Evolutionary conservation across 2,329 filamentous ascomycete species (phyloP).

Genomic region (Amesomyces nigricolor): DNA sequence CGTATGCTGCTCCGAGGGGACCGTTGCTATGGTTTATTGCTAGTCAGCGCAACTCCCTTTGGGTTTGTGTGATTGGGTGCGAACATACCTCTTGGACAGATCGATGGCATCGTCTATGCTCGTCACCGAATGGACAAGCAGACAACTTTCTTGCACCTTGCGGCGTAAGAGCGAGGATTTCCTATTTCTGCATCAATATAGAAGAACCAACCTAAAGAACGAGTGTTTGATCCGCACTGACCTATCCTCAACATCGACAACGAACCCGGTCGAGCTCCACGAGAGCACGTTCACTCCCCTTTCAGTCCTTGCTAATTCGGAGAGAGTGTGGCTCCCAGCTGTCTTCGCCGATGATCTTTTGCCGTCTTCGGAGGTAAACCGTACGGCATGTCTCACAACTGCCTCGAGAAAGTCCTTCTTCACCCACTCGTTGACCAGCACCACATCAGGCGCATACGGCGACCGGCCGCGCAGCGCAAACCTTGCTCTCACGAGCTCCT

Average conservation of each 20-base stretch:
- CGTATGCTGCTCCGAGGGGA: neutral
- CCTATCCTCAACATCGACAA: conserved; percentile 8
- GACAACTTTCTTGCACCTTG: conserved; percentile 4
- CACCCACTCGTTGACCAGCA: conserved; percentile 7
- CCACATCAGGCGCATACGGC: conserved; percentile 1
- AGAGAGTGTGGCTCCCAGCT: neutral
- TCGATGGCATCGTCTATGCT: conserved; percentile 12
- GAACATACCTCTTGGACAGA: neutral
- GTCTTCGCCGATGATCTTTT: neutral
- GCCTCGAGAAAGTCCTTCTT: conserved; percentile 4
- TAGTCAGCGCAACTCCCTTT: neutral
- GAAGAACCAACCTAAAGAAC: neutral
- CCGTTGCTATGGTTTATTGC: neutral
- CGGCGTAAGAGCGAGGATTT: neutral
- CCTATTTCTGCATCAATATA: neutral
- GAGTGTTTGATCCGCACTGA: neutral
- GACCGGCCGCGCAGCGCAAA: conserved; percentile 4
- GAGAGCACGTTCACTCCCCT: conserved; percentile 6
- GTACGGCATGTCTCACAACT: neutral
- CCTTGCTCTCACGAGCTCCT: neutral
- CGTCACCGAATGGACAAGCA: conserved; percentile 3
- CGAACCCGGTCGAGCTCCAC: conserved; percentile 1
- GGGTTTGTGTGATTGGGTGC: too few relatives aligned
- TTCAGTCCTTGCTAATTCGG: neutral
- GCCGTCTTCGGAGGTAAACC: neutral